These are phyloP conservation scores for Talaromyces ruber DNA, from an alignment of 495 filamentous ascomycete genomes.

Conservation along the genomic window DNA sequence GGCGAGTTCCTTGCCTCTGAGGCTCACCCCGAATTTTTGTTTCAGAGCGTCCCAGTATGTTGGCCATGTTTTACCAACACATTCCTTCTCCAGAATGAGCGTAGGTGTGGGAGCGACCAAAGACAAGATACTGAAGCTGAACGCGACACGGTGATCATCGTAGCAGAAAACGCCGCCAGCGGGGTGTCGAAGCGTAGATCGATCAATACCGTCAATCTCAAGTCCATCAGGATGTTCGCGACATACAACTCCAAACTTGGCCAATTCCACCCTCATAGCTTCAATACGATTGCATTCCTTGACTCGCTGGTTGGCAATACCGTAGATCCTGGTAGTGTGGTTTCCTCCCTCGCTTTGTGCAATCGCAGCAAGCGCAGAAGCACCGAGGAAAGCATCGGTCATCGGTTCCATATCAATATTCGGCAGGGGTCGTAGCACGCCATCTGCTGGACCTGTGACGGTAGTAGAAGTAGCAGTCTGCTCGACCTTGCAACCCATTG, in stretches of 20 bases:
- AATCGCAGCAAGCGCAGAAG: slow-evolving; percentile 86
- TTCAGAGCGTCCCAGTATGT: slow-evolving; percentile 94
- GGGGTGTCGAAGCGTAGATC: slow-evolving; percentile 51
- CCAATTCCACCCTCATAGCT: slow-evolving; percentile 93
- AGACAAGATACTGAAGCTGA: slow-evolving; percentile 94
- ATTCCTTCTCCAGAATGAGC: slow-evolving; percentile 80
- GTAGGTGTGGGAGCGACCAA: slow-evolving; percentile 65
- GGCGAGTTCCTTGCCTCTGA: slow-evolving; percentile 64
- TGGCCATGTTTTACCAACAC: slow-evolving; percentile 98
- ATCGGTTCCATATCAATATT: slow-evolving; percentile 98
- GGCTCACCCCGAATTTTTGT: slow-evolving; percentile 60
- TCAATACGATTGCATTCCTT: slow-evolving; percentile 97
- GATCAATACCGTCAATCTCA: slow-evolving; percentile 64
- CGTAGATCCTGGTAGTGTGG: slow-evolving; percentile 72
- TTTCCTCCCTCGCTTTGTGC: slow-evolving; percentile 51
- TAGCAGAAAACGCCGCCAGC: slow-evolving; percentile 77
- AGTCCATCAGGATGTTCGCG: slow-evolving; percentile 90
- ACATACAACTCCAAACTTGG: slow-evolving; percentile 89
- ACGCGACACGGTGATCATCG: slow-evolving; percentile 95
- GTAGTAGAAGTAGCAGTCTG: slow-evolving; percentile 84
- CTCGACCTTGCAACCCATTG: slow-evolving; percentile 88
- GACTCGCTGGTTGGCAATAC: slow-evolving; percentile 97
- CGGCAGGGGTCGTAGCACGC: slow-evolving; percentile 58
- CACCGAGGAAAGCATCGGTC: slow-evolving; percentile 97
- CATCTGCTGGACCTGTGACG: slow-evolving; percentile 76